Base-by-base conservation (phyloP, 352 stramenopile species). In the Globisporangium ultimum region DNA sequence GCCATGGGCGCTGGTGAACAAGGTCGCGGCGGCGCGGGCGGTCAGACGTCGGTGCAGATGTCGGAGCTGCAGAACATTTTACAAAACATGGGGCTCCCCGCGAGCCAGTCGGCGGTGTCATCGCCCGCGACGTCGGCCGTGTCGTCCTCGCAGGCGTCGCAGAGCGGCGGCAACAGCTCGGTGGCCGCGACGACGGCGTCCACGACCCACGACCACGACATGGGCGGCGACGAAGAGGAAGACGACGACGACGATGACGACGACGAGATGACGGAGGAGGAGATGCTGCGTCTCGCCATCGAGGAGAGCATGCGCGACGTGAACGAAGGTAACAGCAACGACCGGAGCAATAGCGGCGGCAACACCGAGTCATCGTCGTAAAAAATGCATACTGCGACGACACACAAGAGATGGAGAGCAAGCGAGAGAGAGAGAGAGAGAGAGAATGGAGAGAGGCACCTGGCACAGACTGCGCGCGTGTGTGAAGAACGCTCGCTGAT, bases 241-340 rank as follows among this genome's bases (percentile, higher is more conserved):
- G 85, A 95, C 41, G 76, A 88, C 22, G 76, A 78, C 42, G 80
- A 82, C 41, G 89, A 92, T 61, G 84, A 95, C 55, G 80, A 92
- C 61, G 85, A 95, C 60, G 85, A 95, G 32, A 91, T 95, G 83
- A 82, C 86, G 12, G 86, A 95, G 43, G 86, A 95, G 21, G 86
- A 95, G 58, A 74, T 95, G 22, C 64, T 95, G 54, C 84, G 84
- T 49, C 66, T 93, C 14, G 86, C 86, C 18, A 95, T 95, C 53
- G 86, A 93, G 66, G 86, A 93, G 57, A 92, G 80, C 60, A 95
- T 95, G 86, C 84, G 84, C 50, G 84, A 95, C 55, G 80, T 72
- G 18, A 80, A 86, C 58, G 64, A 64, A 88, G 76, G 77, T 88
- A 85, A 83, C 58, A 68, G 61, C 18, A 56, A 66, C 55, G 67